Base-by-base conservation (phyloP, 257 asterid species). In the Leptodermis oblonga region DNA sequence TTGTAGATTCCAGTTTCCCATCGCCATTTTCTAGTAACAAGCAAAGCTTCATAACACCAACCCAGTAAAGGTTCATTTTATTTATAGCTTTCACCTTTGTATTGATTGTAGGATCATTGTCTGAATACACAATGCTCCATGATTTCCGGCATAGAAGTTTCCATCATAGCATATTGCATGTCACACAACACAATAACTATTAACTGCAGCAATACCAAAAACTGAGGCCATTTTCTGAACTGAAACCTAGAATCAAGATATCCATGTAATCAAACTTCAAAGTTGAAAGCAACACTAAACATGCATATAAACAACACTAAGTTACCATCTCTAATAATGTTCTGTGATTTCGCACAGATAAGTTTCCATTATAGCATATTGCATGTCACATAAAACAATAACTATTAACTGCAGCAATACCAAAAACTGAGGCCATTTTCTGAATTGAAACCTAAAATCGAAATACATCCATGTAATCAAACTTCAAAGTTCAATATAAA, bases 291-390 rank as follows among this genome's bases (percentile, higher is more conserved):
- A 59, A 55, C 55, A 69, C 9, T 37, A n/a, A 77, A 42, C 15
- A 59, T n/a, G 73, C 23, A 73, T 8, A 37, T 62, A 33, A 62
- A 54, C 39, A 65, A 39, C 14, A 70, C 69, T 55, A 70, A 72
- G 74, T 85, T 85, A 92, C 98, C 98, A 62, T 92, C 98, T 75
- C 98, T 88, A 64, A 92, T n/a, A n/a, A n/a, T n/a, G n/a, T n/a
- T n/a, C n/a, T n/a, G n/a, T n/a, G n/a, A n/a, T n/a, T n/a, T n/a
- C n/a, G n/a, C n/a, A n/a, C 26, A 18, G 5, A 4, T 49, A 17
- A 39, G 55, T 49, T 22, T 49, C 17, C 55, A 49, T 49, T 4
- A 25, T 20, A 12, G 55, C 18, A 49, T 20, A 5, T 15, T 4
- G 55, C 18, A 49, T 18, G 5, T 39, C n/a, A 20, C 55, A 17